phyloP scores from a whole-genome alignment of 2,329 filamentous ascomycete genomes.

The Curvularia lunata region DNA sequence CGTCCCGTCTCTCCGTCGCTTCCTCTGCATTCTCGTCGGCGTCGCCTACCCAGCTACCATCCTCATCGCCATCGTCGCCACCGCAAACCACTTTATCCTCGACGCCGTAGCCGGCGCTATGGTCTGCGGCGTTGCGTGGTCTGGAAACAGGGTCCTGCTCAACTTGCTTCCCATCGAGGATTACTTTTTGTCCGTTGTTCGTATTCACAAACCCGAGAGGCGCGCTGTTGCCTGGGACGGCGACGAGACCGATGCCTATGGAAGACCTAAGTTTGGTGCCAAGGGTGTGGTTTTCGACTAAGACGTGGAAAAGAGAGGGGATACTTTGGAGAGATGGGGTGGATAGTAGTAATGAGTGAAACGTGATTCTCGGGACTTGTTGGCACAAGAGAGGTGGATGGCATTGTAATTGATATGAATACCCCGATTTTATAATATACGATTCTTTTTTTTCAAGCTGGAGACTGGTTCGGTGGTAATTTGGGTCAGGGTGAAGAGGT shows the following conservation, averaged over 20 bases:
- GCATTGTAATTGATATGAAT: neutral
- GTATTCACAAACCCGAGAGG: slow-evolving; percentile 68
- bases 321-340: neutral
- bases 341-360: neutral
- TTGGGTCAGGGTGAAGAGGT: neutral
- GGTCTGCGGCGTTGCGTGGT: slow-evolving; percentile 70
- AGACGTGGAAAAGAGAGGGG: too few species aligned
- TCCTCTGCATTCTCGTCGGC: slow-evolving; percentile 59
- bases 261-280: slow-evolving; percentile 13
- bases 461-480: neutral
- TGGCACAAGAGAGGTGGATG: neutral
- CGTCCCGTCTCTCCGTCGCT: slow-evolving; percentile 59
- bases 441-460: neutral
- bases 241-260: slow-evolving; percentile 26
- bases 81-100: slow-evolving; percentile 74
- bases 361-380: neutral
- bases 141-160: slow-evolving; percentile 60
- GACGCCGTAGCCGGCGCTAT: slow-evolving; percentile 72
- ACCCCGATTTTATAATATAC: neutral
- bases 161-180: slow-evolving; percentile 72
- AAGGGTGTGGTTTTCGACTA: slow-evolving; percentile 31
- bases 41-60: slow-evolving; percentile 70
- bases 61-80: slow-evolving; percentile 71
- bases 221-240: slow-evolving; percentile 24
- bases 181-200: slow-evolving; percentile 67